A percentile compares a stretch with the other conserved stretches of the same genome.
Evolutionary conservation across 106 monocot genomes (phyloP).

Genomic region (Platanthera zijinensis): DNA sequence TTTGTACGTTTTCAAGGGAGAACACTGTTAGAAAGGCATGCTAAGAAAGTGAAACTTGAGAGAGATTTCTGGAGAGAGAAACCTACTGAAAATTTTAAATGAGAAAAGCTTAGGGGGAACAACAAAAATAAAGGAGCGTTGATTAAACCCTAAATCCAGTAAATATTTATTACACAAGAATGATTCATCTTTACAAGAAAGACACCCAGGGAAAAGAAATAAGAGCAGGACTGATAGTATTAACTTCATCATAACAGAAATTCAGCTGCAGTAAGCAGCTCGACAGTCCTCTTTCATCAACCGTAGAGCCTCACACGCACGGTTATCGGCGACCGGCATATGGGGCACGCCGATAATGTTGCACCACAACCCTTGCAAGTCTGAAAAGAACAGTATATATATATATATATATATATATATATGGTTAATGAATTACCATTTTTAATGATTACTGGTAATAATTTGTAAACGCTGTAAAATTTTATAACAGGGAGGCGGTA

Average conservation of each 20-base stretch:
- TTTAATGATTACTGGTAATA: background rate
- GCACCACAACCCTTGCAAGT: constrained; percentile 32
- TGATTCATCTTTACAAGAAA: too few species aligned
- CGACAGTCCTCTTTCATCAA: background rate
- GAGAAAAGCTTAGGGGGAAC: too few species aligned
- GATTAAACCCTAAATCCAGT: too few species aligned
- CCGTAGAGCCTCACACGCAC: constrained; percentile 21
- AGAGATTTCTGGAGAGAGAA: too few species aligned
- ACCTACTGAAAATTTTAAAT: too few species aligned
- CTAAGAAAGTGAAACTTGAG: too few species aligned
- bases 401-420: background rate
- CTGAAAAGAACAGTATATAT: background rate
- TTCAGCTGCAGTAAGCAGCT: background rate
- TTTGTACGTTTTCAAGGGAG: too few species aligned
- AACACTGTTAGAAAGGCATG: too few species aligned
- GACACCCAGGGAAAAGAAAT: background rate
- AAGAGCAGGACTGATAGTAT: background rate
- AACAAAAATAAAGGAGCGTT: too few species aligned
- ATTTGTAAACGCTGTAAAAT: too few species aligned
- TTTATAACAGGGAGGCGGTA: too few species aligned
- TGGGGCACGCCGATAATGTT: constrained; percentile 26
- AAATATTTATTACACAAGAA: too few species aligned
- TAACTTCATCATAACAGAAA: background rate
- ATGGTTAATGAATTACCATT: background rate
- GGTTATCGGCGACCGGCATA: constrained; percentile 29